Percentiles rank a stretch among this genome's conserved stretches.
Evolutionary conservation across 257 asterid species (phyloP).

Genomic region (Salvia miltiorrhiza): DNA sequence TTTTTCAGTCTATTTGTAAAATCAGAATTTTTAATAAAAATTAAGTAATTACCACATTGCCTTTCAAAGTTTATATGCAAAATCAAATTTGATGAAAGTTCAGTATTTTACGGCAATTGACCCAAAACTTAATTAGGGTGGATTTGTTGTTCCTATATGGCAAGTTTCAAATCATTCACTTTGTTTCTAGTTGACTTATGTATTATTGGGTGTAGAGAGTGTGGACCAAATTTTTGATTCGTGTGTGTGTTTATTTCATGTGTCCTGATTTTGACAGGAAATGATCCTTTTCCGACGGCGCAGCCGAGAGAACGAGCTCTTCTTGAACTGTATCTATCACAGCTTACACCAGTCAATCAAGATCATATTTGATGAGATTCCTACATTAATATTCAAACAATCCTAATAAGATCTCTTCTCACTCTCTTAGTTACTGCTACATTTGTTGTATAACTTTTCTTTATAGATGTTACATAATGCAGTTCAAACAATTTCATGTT

Average conservation of each 20-base stretch:
- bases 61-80: no score
- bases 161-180: no score
- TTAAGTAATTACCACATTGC: no score
- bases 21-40: no score
- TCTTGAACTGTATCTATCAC: constrained; percentile 61
- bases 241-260: background rate
- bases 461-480: background rate
- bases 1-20: no score
- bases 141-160: no score
- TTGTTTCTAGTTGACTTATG: background rate
- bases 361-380: constrained; percentile 26
- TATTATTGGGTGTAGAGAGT: background rate
- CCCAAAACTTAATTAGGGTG: no score
- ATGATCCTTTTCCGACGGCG: constrained; percentile 44
- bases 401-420: background rate
- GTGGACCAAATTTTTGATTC: background rate
- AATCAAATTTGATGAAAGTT: no score
- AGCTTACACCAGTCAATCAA: constrained; percentile 50
- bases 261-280: constrained; percentile 23
- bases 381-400: constrained; percentile 3
- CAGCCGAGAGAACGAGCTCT: constrained; percentile 72
- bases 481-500: background rate
- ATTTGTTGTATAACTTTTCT: constrained; percentile 11
- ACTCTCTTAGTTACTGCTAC: background rate
- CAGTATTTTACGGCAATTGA: no score